A percentile compares a stretch with the other conserved stretches of the same genome.
These are phyloP conservation scores for Heterococcus sp. DNA, from an alignment of 108 stramenopile species.

Conservation along the genomic window DNA sequence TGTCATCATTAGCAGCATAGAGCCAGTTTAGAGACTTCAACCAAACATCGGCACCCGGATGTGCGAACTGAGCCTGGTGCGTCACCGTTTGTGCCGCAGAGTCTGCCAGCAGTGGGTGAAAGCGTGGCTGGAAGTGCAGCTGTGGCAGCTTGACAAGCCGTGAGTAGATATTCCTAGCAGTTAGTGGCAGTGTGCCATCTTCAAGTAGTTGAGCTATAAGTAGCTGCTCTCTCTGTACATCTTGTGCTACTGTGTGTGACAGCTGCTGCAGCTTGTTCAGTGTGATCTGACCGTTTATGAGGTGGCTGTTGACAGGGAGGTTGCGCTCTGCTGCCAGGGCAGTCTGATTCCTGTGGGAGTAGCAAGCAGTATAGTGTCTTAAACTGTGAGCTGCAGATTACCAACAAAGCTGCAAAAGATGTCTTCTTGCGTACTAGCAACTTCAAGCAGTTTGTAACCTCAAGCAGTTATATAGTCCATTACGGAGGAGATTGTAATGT, in stretches of 20 bases:
- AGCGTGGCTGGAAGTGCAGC: slow-evolving; percentile 2
- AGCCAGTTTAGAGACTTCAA: not conserved
- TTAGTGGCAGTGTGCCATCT: not conserved
- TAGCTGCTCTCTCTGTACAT: not conserved
- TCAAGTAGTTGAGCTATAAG: not conserved
- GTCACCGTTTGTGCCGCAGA: too few relatives aligned
- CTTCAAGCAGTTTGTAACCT: too few relatives aligned
- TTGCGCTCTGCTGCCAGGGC: not conserved
- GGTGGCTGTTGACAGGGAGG: not conserved
- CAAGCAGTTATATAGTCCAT: too few relatives aligned
- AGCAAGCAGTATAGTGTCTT: too few relatives aligned
- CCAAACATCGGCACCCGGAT: not conserved
- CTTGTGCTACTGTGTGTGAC: not conserved
- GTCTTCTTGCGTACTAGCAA: too few relatives aligned
- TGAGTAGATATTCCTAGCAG: slow-evolving; percentile 8
- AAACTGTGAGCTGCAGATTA: too few relatives aligned
- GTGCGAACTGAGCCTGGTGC: not conserved
- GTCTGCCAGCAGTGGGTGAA: slow-evolving; percentile 15
- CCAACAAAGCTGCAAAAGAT: too few relatives aligned
- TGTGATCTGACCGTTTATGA: not conserved
- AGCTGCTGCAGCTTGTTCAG: not conserved
- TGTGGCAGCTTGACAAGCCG: slow-evolving; percentile 11
- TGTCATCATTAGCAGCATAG: not conserved
- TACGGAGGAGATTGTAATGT: too few relatives aligned
- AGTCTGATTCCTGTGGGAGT: not conserved